Evolutionary conservation across 2,329 filamentous ascomycete genomes (phyloP), one percentile per base, ranked within the genome.

Genomic region (Orbilia javanica): DNA sequence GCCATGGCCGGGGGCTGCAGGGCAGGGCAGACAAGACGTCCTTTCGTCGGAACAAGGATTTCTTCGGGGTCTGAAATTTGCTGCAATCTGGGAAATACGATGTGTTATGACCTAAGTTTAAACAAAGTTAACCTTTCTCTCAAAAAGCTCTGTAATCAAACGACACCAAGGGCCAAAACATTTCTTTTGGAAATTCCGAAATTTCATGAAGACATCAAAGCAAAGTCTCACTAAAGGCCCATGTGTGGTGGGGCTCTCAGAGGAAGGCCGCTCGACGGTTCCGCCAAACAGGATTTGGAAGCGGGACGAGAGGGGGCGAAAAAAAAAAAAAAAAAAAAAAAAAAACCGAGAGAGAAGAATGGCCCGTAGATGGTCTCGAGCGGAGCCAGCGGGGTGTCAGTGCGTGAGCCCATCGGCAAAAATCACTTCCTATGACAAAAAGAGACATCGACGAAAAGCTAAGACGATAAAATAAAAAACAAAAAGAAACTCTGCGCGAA

Each of bases 271-370:
- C 65, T 78, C 74, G 66, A 78, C 74, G 67, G 67, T 72, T 63
- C 74, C 74, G 74, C 74, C 74, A 78, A 68, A 78, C 74, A 72
- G 74, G 74, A 72, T 78, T 78, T 77, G 73, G 73, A 77, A 77
- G 73, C 73, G 73, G 73, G 73, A 77, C 73, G 73, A 77, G 57
- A 55, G 73, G 71, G 57, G 50, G 36, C 42, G 46, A 11, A 27
- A 11, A 6, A 29, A 36, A 36, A 36, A 20, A 36, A 36, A 57
- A 60, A 48, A 62, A 48, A 62, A 18, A 25, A 13, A 22, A 4
- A 22, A 34, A 10, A 10, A 6, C 18, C 5, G 15, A 5, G 39
- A 34, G 25, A 60, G 39, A 50, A 34, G 48, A 25, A 67, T 57
- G 46, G 52, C 73, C 73, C 67, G 66, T 77, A 53, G 57, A 71